Percentiles rank a stretch among this genome's conserved stretches.
phyloP scores from a whole-genome alignment of 2,329 filamentous ascomycete genomes.

The Diaporthe citrichinensis region DNA sequence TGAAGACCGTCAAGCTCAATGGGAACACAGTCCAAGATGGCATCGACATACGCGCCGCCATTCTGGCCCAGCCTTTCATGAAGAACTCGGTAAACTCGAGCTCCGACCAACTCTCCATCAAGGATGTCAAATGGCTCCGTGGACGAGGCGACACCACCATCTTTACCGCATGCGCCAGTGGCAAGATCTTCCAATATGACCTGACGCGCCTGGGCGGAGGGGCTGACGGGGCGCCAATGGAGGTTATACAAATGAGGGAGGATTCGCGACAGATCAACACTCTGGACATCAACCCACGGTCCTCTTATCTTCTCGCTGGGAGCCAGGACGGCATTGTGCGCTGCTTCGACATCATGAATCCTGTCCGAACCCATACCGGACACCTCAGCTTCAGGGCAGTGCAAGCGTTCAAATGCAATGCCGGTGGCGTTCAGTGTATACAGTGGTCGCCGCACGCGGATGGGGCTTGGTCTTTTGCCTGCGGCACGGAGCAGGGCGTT shows the following conservation, averaged over 20 bases:
- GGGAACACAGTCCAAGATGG: slow-evolving; percentile 68
- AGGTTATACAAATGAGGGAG: slow-evolving; percentile 71
- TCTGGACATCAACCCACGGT: slow-evolving; percentile 72
- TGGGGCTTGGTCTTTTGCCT: slow-evolving; percentile 72
- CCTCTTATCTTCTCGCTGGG: slow-evolving; percentile 71
- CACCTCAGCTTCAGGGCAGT: slow-evolving; percentile 64
- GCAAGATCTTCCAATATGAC: slow-evolving; percentile 76
- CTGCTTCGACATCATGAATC: slow-evolving; percentile 70
- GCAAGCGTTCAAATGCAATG: slow-evolving; percentile 64
- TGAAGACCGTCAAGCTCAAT: slow-evolving; percentile 72
- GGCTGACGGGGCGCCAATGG: slow-evolving; percentile 60
- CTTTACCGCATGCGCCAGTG: slow-evolving; percentile 74
- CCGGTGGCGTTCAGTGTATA: slow-evolving; percentile 73
- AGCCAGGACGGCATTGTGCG: slow-evolving; percentile 76
- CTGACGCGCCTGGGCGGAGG: slow-evolving; percentile 63
- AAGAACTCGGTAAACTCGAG: slow-evolving; percentile 56
- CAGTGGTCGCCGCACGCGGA: slow-evolving; percentile 73
- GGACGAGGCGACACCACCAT: slow-evolving; percentile 65
- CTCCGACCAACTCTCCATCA: slow-evolving; percentile 73
- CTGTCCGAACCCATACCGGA: slow-evolving; percentile 62
- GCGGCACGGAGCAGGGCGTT: slow-evolving; percentile 73
- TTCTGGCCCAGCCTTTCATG: slow-evolving; percentile 63
- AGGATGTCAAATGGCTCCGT: slow-evolving; percentile 71
- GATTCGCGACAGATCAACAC: slow-evolving; percentile 75
- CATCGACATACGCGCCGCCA: slow-evolving; percentile 70